Percentiles rank a stretch among this genome's conserved stretches.
Evolutionary conservation across 2,329 filamentous ascomycete species (phyloP).

Genomic region (Sclerotinia sclerotiorum): DNA sequence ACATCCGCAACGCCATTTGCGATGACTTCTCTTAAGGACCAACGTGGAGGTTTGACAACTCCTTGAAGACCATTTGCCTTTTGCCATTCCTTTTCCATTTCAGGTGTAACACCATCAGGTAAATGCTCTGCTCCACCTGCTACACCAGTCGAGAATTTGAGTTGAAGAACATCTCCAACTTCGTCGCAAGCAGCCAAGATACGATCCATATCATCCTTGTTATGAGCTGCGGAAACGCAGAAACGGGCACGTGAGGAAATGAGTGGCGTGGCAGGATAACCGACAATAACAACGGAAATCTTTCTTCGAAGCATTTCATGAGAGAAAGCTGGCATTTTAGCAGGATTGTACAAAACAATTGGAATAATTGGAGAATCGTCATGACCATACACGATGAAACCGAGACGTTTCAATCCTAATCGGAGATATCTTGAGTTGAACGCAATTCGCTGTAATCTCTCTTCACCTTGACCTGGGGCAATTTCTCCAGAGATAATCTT

Average conservation of each 20-base stretch:
- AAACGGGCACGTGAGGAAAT: constrained; percentile 94
- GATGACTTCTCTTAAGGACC: constrained; percentile 72
- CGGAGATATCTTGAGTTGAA: constrained; percentile 99
- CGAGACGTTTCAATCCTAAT: constrained; percentile 91
- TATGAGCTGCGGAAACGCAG: constrained; percentile 93
- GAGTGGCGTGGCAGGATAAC: constrained; percentile 92
- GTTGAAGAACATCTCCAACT: constrained; percentile 84
- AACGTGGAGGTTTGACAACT: constrained; percentile 59
- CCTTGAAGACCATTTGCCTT: constrained; percentile 54
- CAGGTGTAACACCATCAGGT: constrained; percentile 66
- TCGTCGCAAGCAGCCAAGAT: constrained; percentile 88
- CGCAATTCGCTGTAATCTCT: constrained; percentile 89
- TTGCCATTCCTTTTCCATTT: constrained; percentile 70
- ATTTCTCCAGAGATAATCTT: constrained; percentile 88
- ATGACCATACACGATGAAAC: constrained; percentile 94
- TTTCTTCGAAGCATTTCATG: constrained; percentile 98
- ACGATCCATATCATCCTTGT: constrained; percentile 95
- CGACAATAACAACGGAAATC: constrained; percentile 95
- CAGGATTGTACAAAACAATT: constrained; percentile 93
- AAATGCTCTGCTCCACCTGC: constrained; percentile 82
- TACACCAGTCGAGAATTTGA: constrained; percentile 96
- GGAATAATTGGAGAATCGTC: constrained; percentile 98
- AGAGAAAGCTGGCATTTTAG: constrained; percentile 97
- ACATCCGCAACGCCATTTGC: constrained; percentile 67
- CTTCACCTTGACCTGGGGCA: constrained; percentile 86